These are phyloP conservation scores for Uromyces viciae-fabae DNA, from an alignment of 1,284 basidiomycete genomes.

Conservation along the genomic window DNA sequence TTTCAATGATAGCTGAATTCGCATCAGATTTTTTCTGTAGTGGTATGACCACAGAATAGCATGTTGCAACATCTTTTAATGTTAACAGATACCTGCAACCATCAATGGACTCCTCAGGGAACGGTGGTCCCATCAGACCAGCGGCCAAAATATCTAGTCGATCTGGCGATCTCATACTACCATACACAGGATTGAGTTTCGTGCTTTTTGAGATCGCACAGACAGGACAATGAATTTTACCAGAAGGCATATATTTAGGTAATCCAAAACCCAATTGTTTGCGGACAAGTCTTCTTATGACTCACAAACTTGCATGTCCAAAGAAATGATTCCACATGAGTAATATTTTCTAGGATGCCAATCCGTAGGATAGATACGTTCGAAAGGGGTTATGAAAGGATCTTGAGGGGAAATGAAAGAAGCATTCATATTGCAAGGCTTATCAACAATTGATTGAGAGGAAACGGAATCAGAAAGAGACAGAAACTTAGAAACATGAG, in stretches of 20 bases:
- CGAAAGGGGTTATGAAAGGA: not conserved
- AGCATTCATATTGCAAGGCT: too few relatives aligned
- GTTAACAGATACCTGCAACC: not conserved
- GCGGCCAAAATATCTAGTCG: not conserved
- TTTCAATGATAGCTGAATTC: not conserved
- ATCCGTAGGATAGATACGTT: not conserved
- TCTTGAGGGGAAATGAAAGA: too few relatives aligned
- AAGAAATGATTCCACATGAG: not conserved
- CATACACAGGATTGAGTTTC: not conserved
- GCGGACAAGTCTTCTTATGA: not conserved
- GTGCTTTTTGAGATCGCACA: not conserved
- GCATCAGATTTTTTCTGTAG: not conserved
- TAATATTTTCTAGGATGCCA: too few relatives aligned
- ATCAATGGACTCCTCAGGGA: not conserved
- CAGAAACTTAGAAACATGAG: too few relatives aligned
- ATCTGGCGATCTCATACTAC: not conserved
- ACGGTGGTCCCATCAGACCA: constrained; percentile 5
- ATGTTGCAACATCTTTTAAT: not conserved
- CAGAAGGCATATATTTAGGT: not conserved
- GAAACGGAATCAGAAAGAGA: too few relatives aligned
- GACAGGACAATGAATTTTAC: not conserved
- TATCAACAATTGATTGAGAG: too few relatives aligned
- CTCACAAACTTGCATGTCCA: not conserved
- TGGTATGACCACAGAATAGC: not conserved
- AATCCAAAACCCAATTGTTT: not conserved